Conservation (phyloP, 2,329 filamentous ascomycete species). For the Diaporthe caulivora region DNA sequence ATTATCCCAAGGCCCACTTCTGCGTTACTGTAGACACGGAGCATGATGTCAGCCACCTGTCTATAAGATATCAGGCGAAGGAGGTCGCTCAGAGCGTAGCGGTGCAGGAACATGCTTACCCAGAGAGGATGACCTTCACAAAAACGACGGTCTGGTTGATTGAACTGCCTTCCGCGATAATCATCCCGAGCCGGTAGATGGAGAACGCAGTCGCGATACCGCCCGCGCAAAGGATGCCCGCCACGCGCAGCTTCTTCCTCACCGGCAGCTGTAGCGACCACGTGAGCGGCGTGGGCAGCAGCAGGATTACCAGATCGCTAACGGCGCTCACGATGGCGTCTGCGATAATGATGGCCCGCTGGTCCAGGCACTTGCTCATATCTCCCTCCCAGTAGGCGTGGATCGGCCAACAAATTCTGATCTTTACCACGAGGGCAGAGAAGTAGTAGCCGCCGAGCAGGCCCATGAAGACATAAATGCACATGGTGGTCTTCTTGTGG, state of each 20-base stretch:
- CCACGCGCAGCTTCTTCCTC: constrained; percentile 47
- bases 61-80: neutral
- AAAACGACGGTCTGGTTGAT: constrained; percentile 47
- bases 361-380: constrained; percentile 51
- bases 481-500: constrained; percentile 53
- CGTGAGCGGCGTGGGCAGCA: constrained; percentile 41
- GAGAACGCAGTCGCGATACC: constrained; percentile 50
- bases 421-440: constrained; percentile 56
- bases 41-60: neutral
- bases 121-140: constrained; percentile 44
- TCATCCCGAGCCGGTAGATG: constrained; percentile 46
- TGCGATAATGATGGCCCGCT: constrained; percentile 48
- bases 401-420: constrained; percentile 56
- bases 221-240: constrained; percentile 47
- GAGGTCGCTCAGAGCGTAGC: neutral
- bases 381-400: constrained; percentile 53
- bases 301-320: constrained; percentile 31
- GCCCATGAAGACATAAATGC: constrained; percentile 53
- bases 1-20: constrained; percentile 49
- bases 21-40: constrained; percentile 43
- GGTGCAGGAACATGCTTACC: constrained; percentile 36
- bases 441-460: constrained; percentile 55
- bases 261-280: constrained; percentile 49
- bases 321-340: constrained; percentile 44
- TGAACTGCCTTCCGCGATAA: constrained; percentile 44